Percentiles rank a stretch among this genome's conserved stretches.
phyloP scores from a whole-genome alignment of 129 eudicot species.

The Centella asiatica region DNA sequence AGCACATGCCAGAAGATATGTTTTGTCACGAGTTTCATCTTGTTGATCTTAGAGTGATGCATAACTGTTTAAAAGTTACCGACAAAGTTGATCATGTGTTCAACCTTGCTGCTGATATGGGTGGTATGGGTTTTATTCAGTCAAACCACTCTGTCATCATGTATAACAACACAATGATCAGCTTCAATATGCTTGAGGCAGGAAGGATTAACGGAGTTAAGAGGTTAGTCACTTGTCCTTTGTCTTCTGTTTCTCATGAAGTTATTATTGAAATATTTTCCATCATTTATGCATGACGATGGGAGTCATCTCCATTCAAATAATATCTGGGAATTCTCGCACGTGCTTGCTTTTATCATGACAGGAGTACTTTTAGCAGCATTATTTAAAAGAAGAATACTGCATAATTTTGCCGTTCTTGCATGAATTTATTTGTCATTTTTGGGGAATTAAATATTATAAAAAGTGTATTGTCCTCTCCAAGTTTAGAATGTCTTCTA shows the following conservation, averaged over 20 bases:
- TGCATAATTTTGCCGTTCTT: too few relatives aligned
- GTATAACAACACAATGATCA: constrained; percentile 59
- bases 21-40: constrained; percentile 57
- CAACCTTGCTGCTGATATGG: constrained; percentile 69
- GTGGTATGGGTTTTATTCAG: constrained; percentile 78
- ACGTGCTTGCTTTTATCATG: too few relatives aligned
- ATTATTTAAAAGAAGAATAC: too few relatives aligned
- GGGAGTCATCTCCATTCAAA: too few relatives aligned
- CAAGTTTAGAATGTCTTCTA: too few relatives aligned
- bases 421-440: too few relatives aligned
- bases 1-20: constrained; percentile 94
- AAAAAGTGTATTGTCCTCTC: too few relatives aligned
- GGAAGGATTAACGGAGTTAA: constrained; percentile 35
- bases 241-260: background rate
- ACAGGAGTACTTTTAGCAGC: too few relatives aligned
- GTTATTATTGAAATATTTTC: too few relatives aligned
- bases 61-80: constrained; percentile 51
- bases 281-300: too few relatives aligned
- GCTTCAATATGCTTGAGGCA: constrained; percentile 64
- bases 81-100: constrained; percentile 49
- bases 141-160: constrained; percentile 87
- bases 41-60: constrained; percentile 54
- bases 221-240: constrained; percentile 21
- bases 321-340: too few relatives aligned
- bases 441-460: too few relatives aligned